phyloP scores from a whole-genome alignment of 768 basidiomycete genomes.

The Clitopilus passeckerianus region DNA sequence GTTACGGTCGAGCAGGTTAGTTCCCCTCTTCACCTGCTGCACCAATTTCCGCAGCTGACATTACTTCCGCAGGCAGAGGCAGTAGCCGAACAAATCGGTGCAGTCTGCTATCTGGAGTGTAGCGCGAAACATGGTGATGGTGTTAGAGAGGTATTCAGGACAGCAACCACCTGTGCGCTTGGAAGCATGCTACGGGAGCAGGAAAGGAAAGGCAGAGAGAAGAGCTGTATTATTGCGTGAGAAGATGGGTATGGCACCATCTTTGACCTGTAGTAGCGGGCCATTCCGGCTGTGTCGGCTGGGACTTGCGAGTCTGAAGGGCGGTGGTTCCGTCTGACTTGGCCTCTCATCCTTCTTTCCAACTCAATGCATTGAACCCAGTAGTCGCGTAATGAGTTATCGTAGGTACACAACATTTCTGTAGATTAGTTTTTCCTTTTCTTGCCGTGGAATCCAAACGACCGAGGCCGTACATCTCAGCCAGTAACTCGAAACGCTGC shows the following conservation, averaged over 20 bases:
- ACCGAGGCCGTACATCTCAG: too few species aligned
- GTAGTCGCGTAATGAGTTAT: too few species aligned
- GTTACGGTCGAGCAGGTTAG: not conserved
- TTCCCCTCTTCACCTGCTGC: not conserved
- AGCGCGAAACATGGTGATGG: not conserved
- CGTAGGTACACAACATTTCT: too few species aligned
- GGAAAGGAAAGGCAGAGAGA: not conserved
- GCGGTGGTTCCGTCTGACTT: too few species aligned
- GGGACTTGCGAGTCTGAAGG: too few species aligned
- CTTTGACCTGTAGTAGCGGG: not conserved
- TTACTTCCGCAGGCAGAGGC: not conserved
- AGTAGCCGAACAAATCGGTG: not conserved
- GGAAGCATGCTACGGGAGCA: not conserved
- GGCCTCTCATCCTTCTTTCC: too few species aligned
- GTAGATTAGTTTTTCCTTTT: too few species aligned
- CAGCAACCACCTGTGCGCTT: not conserved
- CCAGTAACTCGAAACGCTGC: too few species aligned
- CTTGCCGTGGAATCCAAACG: too few species aligned
- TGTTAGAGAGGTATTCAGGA: not conserved
- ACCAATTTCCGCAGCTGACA: not conserved
- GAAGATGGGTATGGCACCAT: not conserved
- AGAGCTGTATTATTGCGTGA: not conserved
- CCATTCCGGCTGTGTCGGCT: too few species aligned
- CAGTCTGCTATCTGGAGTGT: not conserved
- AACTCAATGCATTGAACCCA: too few species aligned